Conservation (phyloP, 1,139 yeast species). For the Candida sp. region DNA sequence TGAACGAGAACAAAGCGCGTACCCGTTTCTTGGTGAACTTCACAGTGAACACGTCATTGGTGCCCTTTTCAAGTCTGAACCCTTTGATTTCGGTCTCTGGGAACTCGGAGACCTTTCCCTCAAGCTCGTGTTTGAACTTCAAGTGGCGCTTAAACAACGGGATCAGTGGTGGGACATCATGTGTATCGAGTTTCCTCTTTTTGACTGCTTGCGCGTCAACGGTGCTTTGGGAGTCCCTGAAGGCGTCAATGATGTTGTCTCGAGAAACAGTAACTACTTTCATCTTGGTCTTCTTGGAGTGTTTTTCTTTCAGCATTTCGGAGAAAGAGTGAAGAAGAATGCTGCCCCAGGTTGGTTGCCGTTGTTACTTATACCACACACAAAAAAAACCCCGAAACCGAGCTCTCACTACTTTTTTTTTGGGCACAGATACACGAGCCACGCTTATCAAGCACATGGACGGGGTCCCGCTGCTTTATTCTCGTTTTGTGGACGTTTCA, state of each 20-base stretch:
- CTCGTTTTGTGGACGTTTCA: too few relatives aligned
- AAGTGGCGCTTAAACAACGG: background rate
- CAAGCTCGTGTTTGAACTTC: background rate
- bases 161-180: background rate
- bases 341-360: too few relatives aligned
- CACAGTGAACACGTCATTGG: background rate
- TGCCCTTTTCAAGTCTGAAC: background rate
- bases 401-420: too few relatives aligned
- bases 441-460: too few relatives aligned
- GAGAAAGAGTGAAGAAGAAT: background rate
- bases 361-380: too few relatives aligned
- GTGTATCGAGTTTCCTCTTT: conserved; percentile 1
- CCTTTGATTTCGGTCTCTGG: background rate
- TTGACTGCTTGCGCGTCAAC: background rate
- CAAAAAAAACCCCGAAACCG: too few relatives aligned
- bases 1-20: background rate
- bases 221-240: background rate
- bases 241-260: background rate
- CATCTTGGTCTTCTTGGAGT: background rate
- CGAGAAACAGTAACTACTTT: background rate
- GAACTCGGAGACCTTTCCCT: background rate
- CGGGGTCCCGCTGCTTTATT: too few relatives aligned
- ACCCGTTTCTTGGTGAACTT: background rate
- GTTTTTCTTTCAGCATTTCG: background rate
- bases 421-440: too few relatives aligned